Conservation (phyloP, 192 early-diverging fungal genomes). For the Paraglomus occultum region DNA sequence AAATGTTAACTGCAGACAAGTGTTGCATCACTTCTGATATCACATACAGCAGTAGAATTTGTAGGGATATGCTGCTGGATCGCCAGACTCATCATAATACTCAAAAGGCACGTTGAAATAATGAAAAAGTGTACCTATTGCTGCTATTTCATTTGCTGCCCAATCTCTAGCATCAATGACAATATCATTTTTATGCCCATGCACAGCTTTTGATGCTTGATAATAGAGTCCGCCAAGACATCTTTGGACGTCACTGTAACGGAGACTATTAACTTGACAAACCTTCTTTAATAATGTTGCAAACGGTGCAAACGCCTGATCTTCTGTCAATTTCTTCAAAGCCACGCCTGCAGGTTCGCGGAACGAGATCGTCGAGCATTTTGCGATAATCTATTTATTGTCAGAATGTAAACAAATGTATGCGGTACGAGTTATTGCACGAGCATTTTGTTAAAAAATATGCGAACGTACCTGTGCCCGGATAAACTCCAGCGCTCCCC, state of each 20-base stretch:
- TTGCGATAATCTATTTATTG: too few relatives aligned
- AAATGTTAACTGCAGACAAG: too few relatives aligned
- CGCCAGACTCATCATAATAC: too few relatives aligned
- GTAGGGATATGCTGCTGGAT: too few relatives aligned
- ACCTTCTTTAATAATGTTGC: not conserved
- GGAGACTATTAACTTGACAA: not conserved
- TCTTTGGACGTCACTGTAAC: not conserved
- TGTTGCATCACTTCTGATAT: too few relatives aligned
- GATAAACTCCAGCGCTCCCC: not conserved
- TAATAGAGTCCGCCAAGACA: not conserved
- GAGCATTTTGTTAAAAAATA: not conserved
- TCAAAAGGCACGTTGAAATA: too few relatives aligned
- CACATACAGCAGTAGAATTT: too few relatives aligned
- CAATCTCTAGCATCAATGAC: too few relatives aligned
- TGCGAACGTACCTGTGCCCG: not conserved
- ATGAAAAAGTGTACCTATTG: too few relatives aligned
- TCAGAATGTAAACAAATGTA: conserved; percentile 1
- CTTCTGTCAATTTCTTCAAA: not conserved
- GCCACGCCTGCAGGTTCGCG: not conserved
- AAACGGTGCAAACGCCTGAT: not conserved
- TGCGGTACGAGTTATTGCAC: not conserved
- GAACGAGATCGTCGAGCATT: not conserved
- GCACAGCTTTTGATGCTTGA: not conserved
- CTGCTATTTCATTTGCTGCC: too few relatives aligned
- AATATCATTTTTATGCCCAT: too few relatives aligned